Conservation (phyloP, 257 asterid genomes). For the Petunia secreta region DNA sequence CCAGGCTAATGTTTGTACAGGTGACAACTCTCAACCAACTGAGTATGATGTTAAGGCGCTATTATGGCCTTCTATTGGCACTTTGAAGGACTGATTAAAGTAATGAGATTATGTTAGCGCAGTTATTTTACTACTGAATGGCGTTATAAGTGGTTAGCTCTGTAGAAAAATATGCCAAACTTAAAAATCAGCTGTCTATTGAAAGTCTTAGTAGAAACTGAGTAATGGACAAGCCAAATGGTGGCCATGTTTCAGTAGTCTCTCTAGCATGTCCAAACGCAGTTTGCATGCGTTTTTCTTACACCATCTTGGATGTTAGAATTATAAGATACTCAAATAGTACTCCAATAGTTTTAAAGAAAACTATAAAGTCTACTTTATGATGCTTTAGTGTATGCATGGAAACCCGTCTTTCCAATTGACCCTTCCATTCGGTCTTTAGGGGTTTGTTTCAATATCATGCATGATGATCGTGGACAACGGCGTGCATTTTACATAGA, state of each 20-base stretch:
- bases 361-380: neutral
- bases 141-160: neutral
- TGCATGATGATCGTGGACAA: neutral
- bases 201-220: neutral
- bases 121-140: slow-evolving; percentile 11
- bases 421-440: neutral
- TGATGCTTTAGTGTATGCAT: neutral
- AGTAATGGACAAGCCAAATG: neutral
- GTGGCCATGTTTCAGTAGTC: neutral
- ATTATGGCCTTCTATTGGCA: neutral
- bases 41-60: neutral
- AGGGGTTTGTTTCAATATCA: neutral
- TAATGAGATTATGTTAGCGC: neutral
- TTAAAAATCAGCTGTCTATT: neutral
- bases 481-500: neutral
- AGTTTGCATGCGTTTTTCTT: neutral
- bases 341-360: neutral
- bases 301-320: slow-evolving; percentile 3
- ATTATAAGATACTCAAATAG: neutral
- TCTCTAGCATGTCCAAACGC: neutral
- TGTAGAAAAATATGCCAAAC: neutral
- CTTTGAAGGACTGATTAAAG: neutral
- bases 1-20: slow-evolving; percentile 3
- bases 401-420: neutral
- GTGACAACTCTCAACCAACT: neutral